Evolutionary conservation across 2,329 filamentous ascomycete species (phyloP).

Genomic region (Exophiala lecanii-corni): DNA sequence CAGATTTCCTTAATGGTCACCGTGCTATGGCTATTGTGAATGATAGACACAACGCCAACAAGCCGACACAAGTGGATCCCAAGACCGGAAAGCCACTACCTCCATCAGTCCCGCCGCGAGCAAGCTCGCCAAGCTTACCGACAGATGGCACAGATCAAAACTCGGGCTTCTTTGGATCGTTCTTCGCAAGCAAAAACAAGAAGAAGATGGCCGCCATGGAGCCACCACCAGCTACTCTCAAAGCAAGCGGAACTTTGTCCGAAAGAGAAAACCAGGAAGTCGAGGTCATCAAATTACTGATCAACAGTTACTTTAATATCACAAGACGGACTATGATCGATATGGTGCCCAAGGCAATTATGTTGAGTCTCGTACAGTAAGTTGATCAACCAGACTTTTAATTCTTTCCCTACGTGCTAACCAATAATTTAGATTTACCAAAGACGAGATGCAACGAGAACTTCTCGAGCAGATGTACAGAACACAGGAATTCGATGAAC

Average conservation of each 20-base stretch:
- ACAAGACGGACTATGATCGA: conserved; percentile 98
- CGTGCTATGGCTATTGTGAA: conserved; percentile 98
- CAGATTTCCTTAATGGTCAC: conserved; percentile 95
- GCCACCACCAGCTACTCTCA: conserved; percentile 82
- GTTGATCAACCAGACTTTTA: too few species aligned
- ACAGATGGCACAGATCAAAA: conserved; percentile 52
- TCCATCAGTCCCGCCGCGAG: conserved; percentile 61
- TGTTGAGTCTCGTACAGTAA: conserved; percentile 93
- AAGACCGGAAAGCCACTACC: conserved; percentile 96
- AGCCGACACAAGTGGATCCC: conserved; percentile 92
- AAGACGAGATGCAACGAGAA: conserved; percentile 98
- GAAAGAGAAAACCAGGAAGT: conserved; percentile 95
- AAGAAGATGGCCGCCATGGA: conserved; percentile 99
- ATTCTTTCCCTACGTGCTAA: conserved; percentile 23
- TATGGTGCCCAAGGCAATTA: conserved; percentile 99
- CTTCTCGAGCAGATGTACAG: conserved; percentile 97
- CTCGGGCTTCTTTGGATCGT: conserved; percentile 91
- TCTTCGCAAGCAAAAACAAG: conserved; percentile 99
- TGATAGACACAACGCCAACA: conserved; percentile 74
- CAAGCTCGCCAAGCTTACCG: conserved; percentile 69
- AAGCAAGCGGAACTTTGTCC: conserved; percentile 87
- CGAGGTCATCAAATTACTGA: conserved; percentile 96
- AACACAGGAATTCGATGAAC: conserved; percentile 79
- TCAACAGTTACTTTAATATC: conserved; percentile 97
- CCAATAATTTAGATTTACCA: conserved; percentile 64